Base-by-base conservation (phyloP, 1,139 yeast species). In the Geotrichum restrictum region DNA sequence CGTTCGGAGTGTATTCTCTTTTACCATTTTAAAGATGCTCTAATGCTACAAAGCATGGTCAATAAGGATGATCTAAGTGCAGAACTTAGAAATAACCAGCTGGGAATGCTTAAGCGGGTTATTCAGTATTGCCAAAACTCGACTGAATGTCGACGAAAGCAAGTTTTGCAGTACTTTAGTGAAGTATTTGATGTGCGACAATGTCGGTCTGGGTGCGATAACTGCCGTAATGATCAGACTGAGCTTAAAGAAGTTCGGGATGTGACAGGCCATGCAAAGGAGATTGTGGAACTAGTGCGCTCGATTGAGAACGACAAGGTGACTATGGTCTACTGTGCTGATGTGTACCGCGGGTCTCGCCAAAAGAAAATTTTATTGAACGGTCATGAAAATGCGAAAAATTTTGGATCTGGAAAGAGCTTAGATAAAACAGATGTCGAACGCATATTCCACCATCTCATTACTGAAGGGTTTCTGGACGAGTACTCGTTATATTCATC, bases 101-200 rank as follows among this genome's bases (percentile, higher is more conserved):
- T 83, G 57, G 79, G 82, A 33, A 86, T 88, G 66, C 72, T 93
- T 58, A 77, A 88, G 53, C 91, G 88, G 60, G 97, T 93, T 29
- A 81, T 87, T 56, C 93, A 87, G 63, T 94, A 89, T 65, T 93
- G 98, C 70, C 96, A 91, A 58, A 93, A 93, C 69, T 77, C 79
- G 5, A 82, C 89, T 4, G 98, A 91, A 68, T 93, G 99, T 66
- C 79, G 98, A 56, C 76, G 98, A 57, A 80, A 83, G 63, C 91
- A 89, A 61, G 96, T 93, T 3, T 72, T 93, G 51, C 93, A 87
- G 51, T 93, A 91, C 66, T 93, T 93, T 70, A 87, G 87, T 66
- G 99, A 93, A 64, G 73, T 73, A 6, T 91, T 91, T 65, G 81
- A 86, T 60, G 77, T 87, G 3, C 71, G 70, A 29, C 71, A 77